phyloP scores from a whole-genome alignment of 2,329 filamentous ascomycete species.

The Colletotrichum lindemuthianum region DNA sequence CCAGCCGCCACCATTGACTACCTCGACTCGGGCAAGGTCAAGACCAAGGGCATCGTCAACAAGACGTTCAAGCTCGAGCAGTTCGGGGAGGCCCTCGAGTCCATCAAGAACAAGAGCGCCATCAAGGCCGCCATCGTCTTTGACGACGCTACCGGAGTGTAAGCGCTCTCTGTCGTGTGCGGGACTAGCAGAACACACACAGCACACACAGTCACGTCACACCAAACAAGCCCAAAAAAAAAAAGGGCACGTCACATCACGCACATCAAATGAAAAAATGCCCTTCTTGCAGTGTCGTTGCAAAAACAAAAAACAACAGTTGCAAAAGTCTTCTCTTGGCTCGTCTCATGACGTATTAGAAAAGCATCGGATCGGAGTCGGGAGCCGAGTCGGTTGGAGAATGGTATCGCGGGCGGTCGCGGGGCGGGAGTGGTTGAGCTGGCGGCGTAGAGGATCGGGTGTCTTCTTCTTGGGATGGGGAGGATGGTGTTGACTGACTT shows the following conservation, averaged over 20 bases:
- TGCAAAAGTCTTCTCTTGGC: slow-evolving; percentile 15
- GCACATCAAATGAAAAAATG: neutral
- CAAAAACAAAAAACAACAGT: neutral
- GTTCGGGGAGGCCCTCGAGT: slow-evolving; percentile 75
- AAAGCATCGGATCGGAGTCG: slow-evolving; percentile 31
- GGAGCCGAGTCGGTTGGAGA: slow-evolving; percentile 28
- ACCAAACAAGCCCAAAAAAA: slow-evolving; percentile 18
- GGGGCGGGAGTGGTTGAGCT: neutral
- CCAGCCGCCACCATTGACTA: slow-evolving; percentile 59
- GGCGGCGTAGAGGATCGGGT: slow-evolving; percentile 15
- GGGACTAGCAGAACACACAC: too few relatives aligned
- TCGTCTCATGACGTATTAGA: slow-evolving; percentile 32
- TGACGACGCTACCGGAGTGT: slow-evolving; percentile 55
- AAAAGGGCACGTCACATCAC: neutral
- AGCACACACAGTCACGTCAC: neutral
- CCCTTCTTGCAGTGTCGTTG: slow-evolving; percentile 1
- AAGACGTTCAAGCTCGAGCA: slow-evolving; percentile 79
- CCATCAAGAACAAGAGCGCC: slow-evolving; percentile 76
- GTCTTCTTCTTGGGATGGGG: slow-evolving; percentile 17
- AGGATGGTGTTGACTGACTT: neutral
- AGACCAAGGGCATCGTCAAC: slow-evolving; percentile 75
- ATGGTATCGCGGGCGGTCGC: neutral
- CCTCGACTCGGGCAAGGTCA: slow-evolving; percentile 68
- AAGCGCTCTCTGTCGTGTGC: slow-evolving; percentile 26
- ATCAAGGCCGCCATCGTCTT: slow-evolving; percentile 81